Conservation (phyloP, 1,284 basidiomycete species). For the Tremellales sp. region DNA sequence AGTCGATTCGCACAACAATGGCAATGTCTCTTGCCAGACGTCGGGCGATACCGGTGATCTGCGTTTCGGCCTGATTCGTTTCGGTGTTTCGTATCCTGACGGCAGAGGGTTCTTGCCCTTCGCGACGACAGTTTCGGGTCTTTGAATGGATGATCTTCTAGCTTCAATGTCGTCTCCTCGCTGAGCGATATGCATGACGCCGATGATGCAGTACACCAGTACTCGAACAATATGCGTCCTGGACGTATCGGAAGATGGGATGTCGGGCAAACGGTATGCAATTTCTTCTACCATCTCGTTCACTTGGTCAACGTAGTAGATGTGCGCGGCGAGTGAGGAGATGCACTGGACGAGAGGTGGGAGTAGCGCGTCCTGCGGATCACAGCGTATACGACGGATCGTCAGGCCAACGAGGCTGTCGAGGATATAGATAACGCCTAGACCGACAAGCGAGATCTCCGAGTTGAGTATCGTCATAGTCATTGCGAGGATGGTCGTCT, state of each 20-base stretch:
- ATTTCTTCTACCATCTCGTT: constrained; percentile 87
- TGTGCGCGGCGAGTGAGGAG: constrained; percentile 71
- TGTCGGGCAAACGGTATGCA: constrained; percentile 62
- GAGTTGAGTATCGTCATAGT: constrained; percentile 75
- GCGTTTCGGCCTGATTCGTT: constrained; percentile 38
- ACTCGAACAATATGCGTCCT: constrained; percentile 65
- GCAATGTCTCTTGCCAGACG: constrained; percentile 82
- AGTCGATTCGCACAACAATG: constrained; percentile 71
- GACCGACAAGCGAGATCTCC: constrained; percentile 75
- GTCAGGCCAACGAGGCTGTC: constrained; percentile 70
- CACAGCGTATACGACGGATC: constrained; percentile 64
- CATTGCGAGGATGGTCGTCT: constrained; percentile 72
- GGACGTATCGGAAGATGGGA: constrained; percentile 49
- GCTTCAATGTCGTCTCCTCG: constrained; percentile 33
- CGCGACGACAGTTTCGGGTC: constrained; percentile 7
- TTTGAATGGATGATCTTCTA: constrained; percentile 1
- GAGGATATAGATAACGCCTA: constrained; percentile 85
- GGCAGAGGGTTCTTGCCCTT: constrained; percentile 39
- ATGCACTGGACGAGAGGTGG: constrained; percentile 73
- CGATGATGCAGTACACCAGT: constrained; percentile 37
- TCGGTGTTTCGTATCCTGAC: constrained; percentile 14
- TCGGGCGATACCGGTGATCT: constrained; percentile 73
- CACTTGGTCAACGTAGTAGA: constrained; percentile 95
- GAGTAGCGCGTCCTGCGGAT: constrained; percentile 65
- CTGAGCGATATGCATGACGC: constrained; percentile 35